These are phyloP conservation scores for Pythium sukuiense DNA, from an alignment of 352 stramenopile genomes.

Conservation along the genomic window DNA sequence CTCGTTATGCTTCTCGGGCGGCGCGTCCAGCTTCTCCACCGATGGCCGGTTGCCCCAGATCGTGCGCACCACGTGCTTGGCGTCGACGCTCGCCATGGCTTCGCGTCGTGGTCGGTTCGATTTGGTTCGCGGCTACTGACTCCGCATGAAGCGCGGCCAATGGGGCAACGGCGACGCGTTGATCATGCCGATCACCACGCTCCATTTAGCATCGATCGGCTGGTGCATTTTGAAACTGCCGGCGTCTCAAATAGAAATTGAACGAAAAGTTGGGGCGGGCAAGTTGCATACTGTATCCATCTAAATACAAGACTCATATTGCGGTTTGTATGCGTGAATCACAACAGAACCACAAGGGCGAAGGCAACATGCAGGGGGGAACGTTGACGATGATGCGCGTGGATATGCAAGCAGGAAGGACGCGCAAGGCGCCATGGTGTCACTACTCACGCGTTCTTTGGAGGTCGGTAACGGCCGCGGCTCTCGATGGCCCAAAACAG, in stretches of 20 bases:
- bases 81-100: constrained; percentile 6
- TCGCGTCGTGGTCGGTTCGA: not conserved
- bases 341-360: not conserved
- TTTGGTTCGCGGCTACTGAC: not conserved
- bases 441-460: not conserved
- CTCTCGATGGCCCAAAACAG: not conserved
- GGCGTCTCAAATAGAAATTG: not conserved
- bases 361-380: not conserved
- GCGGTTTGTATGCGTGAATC: not conserved
- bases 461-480: not conserved
- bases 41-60: not conserved
- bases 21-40: not conserved
- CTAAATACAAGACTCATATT: constrained; percentile 8
- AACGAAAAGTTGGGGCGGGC: not conserved
- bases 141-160: not conserved
- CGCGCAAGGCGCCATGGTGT: not conserved
- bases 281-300: not conserved
- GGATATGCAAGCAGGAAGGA: not conserved
- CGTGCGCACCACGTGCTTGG: not conserved
- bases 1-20: not conserved
- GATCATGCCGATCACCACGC: not conserved
- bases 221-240: not conserved
- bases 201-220: not conserved
- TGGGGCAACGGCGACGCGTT: too few species aligned
- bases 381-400: not conserved